Percentiles rank a stretch among this genome's conserved stretches.
Evolutionary conservation across 306 rosid genomes (phyloP).

Genomic region (Medicago lupulina): DNA sequence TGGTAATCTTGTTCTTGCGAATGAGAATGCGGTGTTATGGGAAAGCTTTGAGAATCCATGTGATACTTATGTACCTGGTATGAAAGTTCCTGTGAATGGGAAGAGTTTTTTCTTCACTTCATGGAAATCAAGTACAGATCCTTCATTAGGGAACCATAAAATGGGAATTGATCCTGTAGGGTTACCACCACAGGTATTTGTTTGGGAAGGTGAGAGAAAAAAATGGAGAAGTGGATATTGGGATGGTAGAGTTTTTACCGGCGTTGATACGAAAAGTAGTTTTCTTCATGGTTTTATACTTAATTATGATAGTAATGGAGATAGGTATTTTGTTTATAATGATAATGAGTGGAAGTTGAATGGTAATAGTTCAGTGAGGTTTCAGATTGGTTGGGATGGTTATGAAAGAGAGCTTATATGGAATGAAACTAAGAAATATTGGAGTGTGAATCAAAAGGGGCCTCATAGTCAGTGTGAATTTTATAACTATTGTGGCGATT

Average conservation of each 20-base stretch:
- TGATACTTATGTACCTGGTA: conserved; percentile 74
- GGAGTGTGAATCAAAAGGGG: conserved; percentile 51
- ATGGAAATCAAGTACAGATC: conserved; percentile 71
- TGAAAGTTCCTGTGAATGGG: conserved; percentile 51
- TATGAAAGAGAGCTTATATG: conserved; percentile 54
- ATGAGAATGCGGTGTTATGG: conserved; percentile 43
- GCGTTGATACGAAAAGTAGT: conserved; percentile 53
- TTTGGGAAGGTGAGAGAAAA: conserved; percentile 66
- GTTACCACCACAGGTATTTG: conserved; percentile 67
- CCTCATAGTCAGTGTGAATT: conserved; percentile 69
- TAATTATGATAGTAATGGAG: conserved; percentile 22
- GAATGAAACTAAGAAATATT: conserved; percentile 43
- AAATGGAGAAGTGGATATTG: conserved; percentile 90
- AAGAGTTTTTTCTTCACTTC: conserved; percentile 49
- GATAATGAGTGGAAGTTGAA: conserved; percentile 12
- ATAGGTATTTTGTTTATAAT: conserved; percentile 46
- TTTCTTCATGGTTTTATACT: conserved; percentile 58
- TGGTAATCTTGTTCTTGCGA: conserved; percentile 62
- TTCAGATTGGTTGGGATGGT: conserved; percentile 71
- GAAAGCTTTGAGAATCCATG: conserved; percentile 67
- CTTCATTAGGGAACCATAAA: conserved; percentile 61
- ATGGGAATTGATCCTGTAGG: conserved; percentile 76
- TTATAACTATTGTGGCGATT: conserved; percentile 75
- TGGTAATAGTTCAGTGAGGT: conserved; percentile 45
- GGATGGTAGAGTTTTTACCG: conserved; percentile 62